Evolutionary conservation across 345 rosid species (phyloP), one percentile per base, ranked within the genome.

Genomic region (Rhodamnia rubescens): DNA sequence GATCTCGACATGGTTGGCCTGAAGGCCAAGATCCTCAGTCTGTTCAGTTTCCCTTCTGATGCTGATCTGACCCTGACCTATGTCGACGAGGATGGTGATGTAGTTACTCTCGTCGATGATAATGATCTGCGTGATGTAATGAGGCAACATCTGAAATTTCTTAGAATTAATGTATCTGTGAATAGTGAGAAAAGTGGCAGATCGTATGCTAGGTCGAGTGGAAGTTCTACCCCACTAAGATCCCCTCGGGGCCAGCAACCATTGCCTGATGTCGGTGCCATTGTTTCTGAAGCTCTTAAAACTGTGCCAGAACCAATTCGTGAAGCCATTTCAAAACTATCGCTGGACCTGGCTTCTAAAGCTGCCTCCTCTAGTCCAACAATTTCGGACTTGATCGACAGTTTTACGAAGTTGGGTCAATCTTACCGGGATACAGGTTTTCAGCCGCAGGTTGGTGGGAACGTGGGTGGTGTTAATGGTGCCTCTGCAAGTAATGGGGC

Each of bases 11-110:
- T 95, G 92, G 87, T 75, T 85, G 89, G 85, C 64, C 89, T 97
- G 83, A 93, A 89, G 92, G 91, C 86, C n/a, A 96, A 92, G 91
- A 92, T 97, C 57, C 56, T 86, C 59, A 74, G 86, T 87, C 95
- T 96, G 50, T 97, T 95, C 74, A 87, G 88, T 87, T 85, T 96
- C 69, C 89, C 99, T 74, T 51, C 82, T 12, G 93, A 91, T 88
- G 86, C 94, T 83, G 94, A 90, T 27, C 85, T 94, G 61, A 86
- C 85, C 22, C 89, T 97, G 85, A 97, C 95, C 47, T 97, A 97
- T 87, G 74, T 92, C 16, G 99, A 97, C 87, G 99, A 97, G 90
- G 98, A 97, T 89, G 98, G 95, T 29, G 99, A 97, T 87, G 87
- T 89, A 40, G 97, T 97, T 49, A 90, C 96, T 13, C 95, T 97